phyloP scores from a whole-genome alignment of 208 protist genomes.

The Kentomonas sorsogonicus region DNA sequence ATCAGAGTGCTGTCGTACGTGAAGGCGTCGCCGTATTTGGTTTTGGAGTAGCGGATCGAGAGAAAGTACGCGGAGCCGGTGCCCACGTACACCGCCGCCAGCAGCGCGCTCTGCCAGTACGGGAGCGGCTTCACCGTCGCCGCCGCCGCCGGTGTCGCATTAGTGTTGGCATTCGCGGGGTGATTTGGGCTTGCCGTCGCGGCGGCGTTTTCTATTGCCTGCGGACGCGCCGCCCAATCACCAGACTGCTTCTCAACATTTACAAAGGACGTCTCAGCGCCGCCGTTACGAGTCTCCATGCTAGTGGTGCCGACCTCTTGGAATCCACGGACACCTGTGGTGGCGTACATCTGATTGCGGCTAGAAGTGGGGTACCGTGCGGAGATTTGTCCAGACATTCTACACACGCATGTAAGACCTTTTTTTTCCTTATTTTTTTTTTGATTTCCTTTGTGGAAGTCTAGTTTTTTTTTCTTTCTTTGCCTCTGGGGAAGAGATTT shows the following conservation, averaged over 20 bases:
- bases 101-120: constrained; percentile 18
- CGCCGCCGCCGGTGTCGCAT: background rate
- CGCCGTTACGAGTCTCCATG: background rate
- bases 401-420: no score
- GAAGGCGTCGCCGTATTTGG: constrained; percentile 6
- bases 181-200: background rate
- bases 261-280: background rate
- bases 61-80: constrained; percentile 46
- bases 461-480: background rate
- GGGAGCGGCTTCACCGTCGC: constrained; percentile 19
- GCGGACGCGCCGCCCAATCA: background rate
- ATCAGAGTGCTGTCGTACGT: constrained; percentile 33
- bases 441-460: background rate
- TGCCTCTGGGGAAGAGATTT: no score
- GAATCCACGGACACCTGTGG: background rate
- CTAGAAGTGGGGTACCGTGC: background rate
- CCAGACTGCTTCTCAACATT: background rate
- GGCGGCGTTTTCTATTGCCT: background rate
- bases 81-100: constrained; percentile 40
- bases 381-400: background rate
- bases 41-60: constrained; percentile 43
- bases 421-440: constrained; percentile 5
- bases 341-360: background rate
- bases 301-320: background rate
- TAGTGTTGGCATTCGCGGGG: background rate